phyloP scores from a whole-genome alignment of 2,329 filamentous ascomycete species.

The Dothideomycetidae sp. region DNA sequence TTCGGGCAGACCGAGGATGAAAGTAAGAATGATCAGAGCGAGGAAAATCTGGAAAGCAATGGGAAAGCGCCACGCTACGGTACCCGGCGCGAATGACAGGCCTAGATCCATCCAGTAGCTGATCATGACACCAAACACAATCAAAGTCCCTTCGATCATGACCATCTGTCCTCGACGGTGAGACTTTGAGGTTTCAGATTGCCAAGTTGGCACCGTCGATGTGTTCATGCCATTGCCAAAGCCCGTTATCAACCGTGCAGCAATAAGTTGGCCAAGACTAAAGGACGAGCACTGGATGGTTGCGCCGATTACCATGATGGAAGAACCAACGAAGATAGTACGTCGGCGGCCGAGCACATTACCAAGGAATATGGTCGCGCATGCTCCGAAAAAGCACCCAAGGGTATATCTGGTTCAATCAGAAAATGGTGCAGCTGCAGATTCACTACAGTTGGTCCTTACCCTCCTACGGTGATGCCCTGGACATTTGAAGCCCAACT shows the following conservation, averaged over 20 bases:
- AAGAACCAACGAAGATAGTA: conserved; percentile 35
- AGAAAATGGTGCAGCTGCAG: too few relatives aligned
- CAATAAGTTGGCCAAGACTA: conserved; percentile 31
- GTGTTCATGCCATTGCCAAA: conserved; percentile 40
- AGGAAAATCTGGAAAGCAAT: conserved; percentile 42
- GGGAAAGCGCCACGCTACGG: conserved; percentile 39
- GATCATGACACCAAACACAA: conserved; percentile 36
- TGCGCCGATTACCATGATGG: conserved; percentile 37
- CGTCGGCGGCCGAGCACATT: conserved; percentile 36
- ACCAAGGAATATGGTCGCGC: conserved; percentile 36
- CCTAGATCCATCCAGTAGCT: conserved; percentile 37
- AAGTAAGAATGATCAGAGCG: conserved; percentile 33
- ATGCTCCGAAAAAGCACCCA: conserved; percentile 35
- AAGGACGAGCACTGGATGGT: conserved; percentile 35
- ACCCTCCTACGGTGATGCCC: conserved; percentile 22
- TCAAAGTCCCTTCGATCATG: conserved; percentile 40
- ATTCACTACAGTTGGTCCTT: conserved; percentile 30
- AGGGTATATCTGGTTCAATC: conserved; percentile 31
- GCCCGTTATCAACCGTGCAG: conserved; percentile 38
- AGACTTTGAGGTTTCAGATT: conserved; percentile 37
- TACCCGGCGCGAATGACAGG: conserved; percentile 22
- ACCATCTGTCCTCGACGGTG: conserved; percentile 38
- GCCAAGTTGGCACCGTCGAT: conserved; percentile 39
- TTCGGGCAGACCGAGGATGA: conserved; percentile 37
- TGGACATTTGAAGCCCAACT: conserved; percentile 16